Base-by-base conservation (phyloP, 2,329 filamentous ascomycete species). In the Colletotrichum musae region DNA sequence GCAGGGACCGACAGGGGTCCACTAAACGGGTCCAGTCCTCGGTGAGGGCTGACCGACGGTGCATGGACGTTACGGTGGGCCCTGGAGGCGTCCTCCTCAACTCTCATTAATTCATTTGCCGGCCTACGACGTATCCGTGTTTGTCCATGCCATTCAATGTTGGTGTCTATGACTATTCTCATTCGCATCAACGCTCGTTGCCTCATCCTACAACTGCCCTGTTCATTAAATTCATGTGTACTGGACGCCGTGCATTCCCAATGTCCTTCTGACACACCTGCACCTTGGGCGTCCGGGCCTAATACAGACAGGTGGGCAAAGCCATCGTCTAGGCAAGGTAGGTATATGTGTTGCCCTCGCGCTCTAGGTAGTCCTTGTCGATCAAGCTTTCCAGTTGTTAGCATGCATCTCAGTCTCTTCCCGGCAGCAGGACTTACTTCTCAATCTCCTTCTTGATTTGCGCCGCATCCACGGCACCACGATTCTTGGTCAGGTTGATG, bases 401-500 rank as follows among this genome's bases (percentile, higher is more conserved):
- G 78, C 62, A 61, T 70, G 57, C 43, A 62, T 63, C 50, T 21
- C 41, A 10, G 36, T 7, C 26, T 26, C 10, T 5, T 58, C 21
- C 21, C 5, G 43, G 43, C 12, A 48, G 3, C 32, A 36, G 10
- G 12, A 87, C 92, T 76, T 81, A 95, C 90, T 93, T 94, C 81
- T 98, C 96, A 80, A 99, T 98, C 79, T 98, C 97, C 83, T 92
- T 92, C 89, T 99, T 99, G 73, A 99, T 98, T 72, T 96, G 94
- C 2, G 86, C 86, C 48, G 94, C 88, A 77, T 97, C 95, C 68
- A 99, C 85, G 18, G 93, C 94, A 15, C 96, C 97, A 63, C 96
- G 87, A 73, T 89, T 93, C 84, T 92, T 93, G 2, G 95, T 99
- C 77, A 95, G 91, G 75, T 92, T 93, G 77, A 99, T 98, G 18